Evolutionary conservation across 495 filamentous ascomycete genomes (phyloP), one percentile per base, ranked within the genome.

Genomic region (Trichoderma orchidacearum): DNA sequence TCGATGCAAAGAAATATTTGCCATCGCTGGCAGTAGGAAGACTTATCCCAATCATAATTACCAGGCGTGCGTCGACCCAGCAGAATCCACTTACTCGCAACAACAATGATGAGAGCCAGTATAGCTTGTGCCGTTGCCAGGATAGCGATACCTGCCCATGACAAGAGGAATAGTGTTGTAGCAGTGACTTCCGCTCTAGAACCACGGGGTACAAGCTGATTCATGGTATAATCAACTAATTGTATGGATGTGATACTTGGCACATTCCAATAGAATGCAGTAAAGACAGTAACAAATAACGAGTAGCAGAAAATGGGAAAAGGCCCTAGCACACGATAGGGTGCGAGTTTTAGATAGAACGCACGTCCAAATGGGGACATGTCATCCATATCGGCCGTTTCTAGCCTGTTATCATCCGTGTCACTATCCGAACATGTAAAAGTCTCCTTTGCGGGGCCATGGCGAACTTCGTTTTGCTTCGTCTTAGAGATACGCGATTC

Each of bases 1-100:
- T 77, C 73, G 54, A 75, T 66, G 2, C 70, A 65, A 0, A 77
- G 58, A 51, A 70, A 68, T 25, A 75, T 56, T 56, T 75, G 74
- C 74, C 74, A 76, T 54, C 62, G 64, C 55, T 68, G 66, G 55
- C 53, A 55, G n/a, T 55, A 55, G 13, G 53, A 34, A 23, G 53
- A 55, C n/a, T 55, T 55, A 36, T 78, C 75, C 75, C 75, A 78
- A 60, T 73, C 70, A 60, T 72, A 73, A 18, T 61, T 63, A 8
- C 75, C 74, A 30, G 69, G 68, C 53, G 61, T 56, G 15, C 74
- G 63, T 11, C 70, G 69, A 18, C 73, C 73, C 51, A 75, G 62
- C 25, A 78, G 59, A 8, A 63, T 25, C 74, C 72, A 74, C 51
- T 75, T 74, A 4, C 65, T 59, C 30, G 56, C 51, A 50, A 75